Percentiles rank a stretch among this genome's conserved stretches.
Evolutionary conservation across 306 rosid species (phyloP).

Genomic region (Sicyos edulis): DNA sequence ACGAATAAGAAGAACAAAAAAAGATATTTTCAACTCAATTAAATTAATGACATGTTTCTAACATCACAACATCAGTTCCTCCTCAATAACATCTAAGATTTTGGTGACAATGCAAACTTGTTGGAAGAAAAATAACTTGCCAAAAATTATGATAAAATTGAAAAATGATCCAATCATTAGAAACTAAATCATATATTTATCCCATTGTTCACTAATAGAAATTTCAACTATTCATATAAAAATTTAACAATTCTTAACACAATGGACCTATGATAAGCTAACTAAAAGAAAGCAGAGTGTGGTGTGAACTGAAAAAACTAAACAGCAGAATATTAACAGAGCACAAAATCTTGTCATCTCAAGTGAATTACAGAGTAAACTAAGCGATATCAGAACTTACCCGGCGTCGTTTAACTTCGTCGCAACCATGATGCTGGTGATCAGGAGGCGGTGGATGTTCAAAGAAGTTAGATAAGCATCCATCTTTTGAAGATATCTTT

Average conservation of each 20-base stretch:
- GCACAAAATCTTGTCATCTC: background rate
- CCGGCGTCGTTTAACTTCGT: slow-evolving; percentile 45
- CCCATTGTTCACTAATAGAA: too few relatives aligned
- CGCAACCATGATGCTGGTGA: slow-evolving; percentile 53
- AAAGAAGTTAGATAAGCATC: slow-evolving; percentile 46
- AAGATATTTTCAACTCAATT: background rate
- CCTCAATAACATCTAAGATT: too few relatives aligned
- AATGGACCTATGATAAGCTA: background rate
- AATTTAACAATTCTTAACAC: too few relatives aligned
- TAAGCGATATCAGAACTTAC: slow-evolving; percentile 27
- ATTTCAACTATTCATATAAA: too few relatives aligned
- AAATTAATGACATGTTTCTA: too few relatives aligned
- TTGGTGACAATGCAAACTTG: background rate
- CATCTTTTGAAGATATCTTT: slow-evolving; percentile 35
- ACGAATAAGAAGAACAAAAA: too few relatives aligned
- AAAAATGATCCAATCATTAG: too few relatives aligned
- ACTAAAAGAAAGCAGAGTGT: background rate
- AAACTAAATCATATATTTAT: too few relatives aligned
- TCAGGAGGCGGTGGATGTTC: slow-evolving; percentile 54
- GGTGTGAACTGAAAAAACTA: too few relatives aligned
- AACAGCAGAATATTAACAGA: background rate
- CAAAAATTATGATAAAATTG: too few relatives aligned
- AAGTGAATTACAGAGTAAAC: background rate
- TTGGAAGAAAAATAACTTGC: too few relatives aligned
- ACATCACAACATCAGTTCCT: too few relatives aligned